Evolutionary conservation across 306 rosid species (phyloP), one percentile per base, ranked within the genome.

Genomic region (Castanea mollissima): DNA sequence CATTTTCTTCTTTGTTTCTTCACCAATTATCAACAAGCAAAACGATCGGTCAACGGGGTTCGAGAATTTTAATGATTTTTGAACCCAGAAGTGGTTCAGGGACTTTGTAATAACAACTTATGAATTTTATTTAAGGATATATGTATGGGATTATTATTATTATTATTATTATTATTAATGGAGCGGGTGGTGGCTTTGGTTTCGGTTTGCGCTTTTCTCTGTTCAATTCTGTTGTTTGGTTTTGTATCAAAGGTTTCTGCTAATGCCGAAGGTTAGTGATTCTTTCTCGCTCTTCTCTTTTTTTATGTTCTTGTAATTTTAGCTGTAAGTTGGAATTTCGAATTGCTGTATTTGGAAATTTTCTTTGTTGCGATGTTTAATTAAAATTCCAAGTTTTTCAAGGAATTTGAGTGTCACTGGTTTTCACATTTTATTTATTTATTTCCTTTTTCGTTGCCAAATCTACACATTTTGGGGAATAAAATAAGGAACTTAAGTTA

Each of bases 201-300:
- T 69, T 67, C 35, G 44, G 74, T 69, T 81, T 86, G 74, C 34
- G 79, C 83, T 84, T 83, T 86, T 81, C 63, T 88, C 74, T 87
- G 85, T 82, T 76, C 83, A 63, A 71, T 89, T 89, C 78, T 88
- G 63, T 60, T 84, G 55, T 79, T 88, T 80, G 88, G 83, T 83
- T 93, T 91, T 63, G 76, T 89, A 32, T 67, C 62, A 11, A 79
- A 82, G 76, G 87, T 82, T 29, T 80, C 92, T 80, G 88, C 87
- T 54, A 91, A 89, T 87, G 79, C 87, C 10, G 97, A 93, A 89
- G 98, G 97, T 93, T 82, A 32, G 46, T 38, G 46, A 78, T 81
- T 1, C 57, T 32, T 29, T 5, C 20, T 7, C 60, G 41, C 44
- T 31, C 49, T 19, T 31, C 23, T 51, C 79, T 74, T 18, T 35